These are phyloP conservation scores for Calamus simplicifolius DNA, from an alignment of 176 grass and related monocot genomes.

Conservation along the genomic window DNA sequence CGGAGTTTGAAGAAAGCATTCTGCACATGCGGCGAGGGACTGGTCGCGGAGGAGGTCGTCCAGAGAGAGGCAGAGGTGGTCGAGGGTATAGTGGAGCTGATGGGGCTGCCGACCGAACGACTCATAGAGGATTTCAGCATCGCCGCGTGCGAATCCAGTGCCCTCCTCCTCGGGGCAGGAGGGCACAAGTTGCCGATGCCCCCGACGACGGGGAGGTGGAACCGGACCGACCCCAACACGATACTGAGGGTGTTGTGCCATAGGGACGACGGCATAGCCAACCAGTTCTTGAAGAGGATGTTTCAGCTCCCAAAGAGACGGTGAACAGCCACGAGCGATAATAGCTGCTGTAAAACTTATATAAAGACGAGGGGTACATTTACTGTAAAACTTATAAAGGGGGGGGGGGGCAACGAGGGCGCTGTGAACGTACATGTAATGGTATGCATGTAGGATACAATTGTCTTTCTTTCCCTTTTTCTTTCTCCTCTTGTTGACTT, in stretches of 20 bases:
- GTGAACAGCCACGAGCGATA: slow-evolving; percentile 7
- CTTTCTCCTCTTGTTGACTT: too few species aligned
- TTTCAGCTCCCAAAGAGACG: slow-evolving; percentile 75
- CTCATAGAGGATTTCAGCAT: slow-evolving; percentile 53
- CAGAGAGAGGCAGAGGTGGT: slow-evolving; percentile 30
- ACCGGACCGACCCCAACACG: slow-evolving; percentile 58
- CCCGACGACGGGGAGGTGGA: slow-evolving; percentile 58
- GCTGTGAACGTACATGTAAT: too few species aligned
- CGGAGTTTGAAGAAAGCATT: slow-evolving; percentile 70
- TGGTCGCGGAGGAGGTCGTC: slow-evolving; percentile 58
- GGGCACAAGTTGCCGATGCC: slow-evolving; percentile 40
- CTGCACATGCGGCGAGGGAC: slow-evolving; percentile 55
- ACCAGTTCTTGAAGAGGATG: slow-evolving; percentile 71
- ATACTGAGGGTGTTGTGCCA: slow-evolving; percentile 78
- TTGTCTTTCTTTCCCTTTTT: too few species aligned
- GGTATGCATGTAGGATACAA: too few species aligned
- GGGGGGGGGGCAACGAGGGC: too few species aligned
- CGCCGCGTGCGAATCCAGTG: slow-evolving; percentile 49
- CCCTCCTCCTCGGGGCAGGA: slow-evolving; percentile 9
- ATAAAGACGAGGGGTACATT: too few species aligned
- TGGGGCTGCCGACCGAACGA: slow-evolving; percentile 46
- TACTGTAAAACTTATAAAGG: too few species aligned
- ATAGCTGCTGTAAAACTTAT: too few species aligned
- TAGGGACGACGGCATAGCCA: slow-evolving; percentile 67
- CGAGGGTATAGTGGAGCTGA: slow-evolving; percentile 58